Conservation (phyloP, 2,329 filamentous ascomycete genomes). For the Trichoderma harzianum region DNA sequence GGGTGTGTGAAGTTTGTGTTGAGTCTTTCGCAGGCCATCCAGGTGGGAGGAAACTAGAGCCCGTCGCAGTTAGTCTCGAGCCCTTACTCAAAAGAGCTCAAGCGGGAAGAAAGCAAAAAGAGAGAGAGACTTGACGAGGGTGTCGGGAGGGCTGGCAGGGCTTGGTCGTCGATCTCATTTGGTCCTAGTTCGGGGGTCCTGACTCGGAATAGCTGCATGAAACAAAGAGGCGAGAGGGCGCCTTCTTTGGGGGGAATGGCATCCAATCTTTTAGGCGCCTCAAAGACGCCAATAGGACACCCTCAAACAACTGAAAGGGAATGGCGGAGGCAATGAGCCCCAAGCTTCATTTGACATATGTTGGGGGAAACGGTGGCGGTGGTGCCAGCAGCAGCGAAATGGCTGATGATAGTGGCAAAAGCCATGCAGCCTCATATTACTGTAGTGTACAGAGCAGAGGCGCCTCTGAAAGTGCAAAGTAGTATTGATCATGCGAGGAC, state of each 20-base stretch:
- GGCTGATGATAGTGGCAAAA: background rate
- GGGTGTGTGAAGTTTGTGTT: background rate
- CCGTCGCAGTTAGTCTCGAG: background rate
- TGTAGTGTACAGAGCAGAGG: background rate
- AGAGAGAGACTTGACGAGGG: background rate
- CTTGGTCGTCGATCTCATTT: conserved; percentile 16
- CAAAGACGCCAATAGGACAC: background rate
- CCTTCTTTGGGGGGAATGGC: background rate
- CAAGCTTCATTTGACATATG: background rate
- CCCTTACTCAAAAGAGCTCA: background rate
- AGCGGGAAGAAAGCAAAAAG: background rate
- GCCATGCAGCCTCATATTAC: background rate
- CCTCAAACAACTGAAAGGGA: background rate
- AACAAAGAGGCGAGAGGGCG: background rate
- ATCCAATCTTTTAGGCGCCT: background rate
- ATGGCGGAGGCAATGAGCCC: background rate
- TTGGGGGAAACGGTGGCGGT: background rate
- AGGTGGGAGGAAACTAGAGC: background rate
- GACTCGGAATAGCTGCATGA: conserved; percentile 15
- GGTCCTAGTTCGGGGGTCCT: conserved; percentile 5
- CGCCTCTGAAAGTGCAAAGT: background rate
- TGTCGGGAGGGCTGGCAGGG: background rate
- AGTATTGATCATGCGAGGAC: background rate
- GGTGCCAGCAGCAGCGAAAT: background rate
- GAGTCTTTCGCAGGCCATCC: background rate